These are phyloP conservation scores for Geotrichum histeridarum DNA, from an alignment of 1,139 yeast genomes.

Conservation along the genomic window DNA sequence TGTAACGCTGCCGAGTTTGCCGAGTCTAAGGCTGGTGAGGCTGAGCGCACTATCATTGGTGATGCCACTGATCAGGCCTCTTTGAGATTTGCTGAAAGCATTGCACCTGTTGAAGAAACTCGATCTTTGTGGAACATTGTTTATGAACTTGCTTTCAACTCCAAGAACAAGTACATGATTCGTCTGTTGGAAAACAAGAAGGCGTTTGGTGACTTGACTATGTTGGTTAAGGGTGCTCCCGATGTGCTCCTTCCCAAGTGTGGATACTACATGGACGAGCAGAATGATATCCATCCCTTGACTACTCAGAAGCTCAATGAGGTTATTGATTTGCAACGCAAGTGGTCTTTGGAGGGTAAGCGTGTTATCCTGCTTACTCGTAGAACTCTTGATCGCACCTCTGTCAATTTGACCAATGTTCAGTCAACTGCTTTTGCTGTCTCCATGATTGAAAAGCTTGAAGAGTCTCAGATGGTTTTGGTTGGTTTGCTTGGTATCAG, in stretches of 20 bases:
- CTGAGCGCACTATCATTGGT: constrained; percentile 36
- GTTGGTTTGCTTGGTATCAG: constrained; percentile 45
- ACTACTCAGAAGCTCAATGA: constrained; percentile 11
- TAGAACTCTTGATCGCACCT: background rate
- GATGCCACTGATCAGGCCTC: constrained; percentile 48
- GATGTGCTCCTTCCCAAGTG: constrained; percentile 42
- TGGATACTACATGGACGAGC: constrained; percentile 25
- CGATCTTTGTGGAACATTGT: constrained; percentile 21
- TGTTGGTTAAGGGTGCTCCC: constrained; percentile 48
- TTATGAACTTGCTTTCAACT: constrained; percentile 43
- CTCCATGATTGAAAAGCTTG: constrained; percentile 9
- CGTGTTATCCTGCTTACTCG: constrained; percentile 38
- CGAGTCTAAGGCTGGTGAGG: background rate
- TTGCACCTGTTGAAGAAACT: constrained; percentile 20
- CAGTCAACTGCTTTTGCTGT: background rate
- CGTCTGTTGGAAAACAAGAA: background rate
- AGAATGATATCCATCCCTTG: constrained; percentile 12
- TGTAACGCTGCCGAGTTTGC: constrained; percentile 41
- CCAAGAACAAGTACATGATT: constrained; percentile 46
- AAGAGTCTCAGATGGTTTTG: constrained; percentile 25
- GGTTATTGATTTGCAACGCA: constrained; percentile 35
- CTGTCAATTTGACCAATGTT: background rate
- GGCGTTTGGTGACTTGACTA: background rate
- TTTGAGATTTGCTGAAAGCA: constrained; percentile 36
- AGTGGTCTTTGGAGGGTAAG: constrained; percentile 44